Evolutionary conservation across 768 basidiomycete genomes (phyloP), one percentile per base, ranked within the genome.

Genomic region (Neoboletus brunneissimus): DNA sequence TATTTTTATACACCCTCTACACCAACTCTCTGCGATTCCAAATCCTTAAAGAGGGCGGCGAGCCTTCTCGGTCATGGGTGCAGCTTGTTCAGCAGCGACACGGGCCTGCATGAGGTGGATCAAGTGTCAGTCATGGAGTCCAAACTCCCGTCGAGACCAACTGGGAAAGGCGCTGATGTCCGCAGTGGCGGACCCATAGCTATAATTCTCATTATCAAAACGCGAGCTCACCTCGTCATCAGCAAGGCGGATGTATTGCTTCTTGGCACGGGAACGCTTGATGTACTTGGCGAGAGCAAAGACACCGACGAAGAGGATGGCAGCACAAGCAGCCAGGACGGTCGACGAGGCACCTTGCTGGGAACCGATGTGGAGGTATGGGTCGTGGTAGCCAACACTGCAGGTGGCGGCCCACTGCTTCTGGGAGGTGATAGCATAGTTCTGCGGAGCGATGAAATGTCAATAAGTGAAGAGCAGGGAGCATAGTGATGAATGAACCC

Each of bases 371-470:
- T 69, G 70, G 57, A 68, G 63, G 59, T 65, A 68, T 2, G 65
- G 65, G 62, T 74, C 70, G 20, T 71, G 56, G 61, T 67, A 62
- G 45, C 65, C 61, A 42, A 64, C 49, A 47, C 72, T 69, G 67
- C 79, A 81, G 27, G 69, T 69, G 27, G 73, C 70, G 49, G 73
- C 74, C 79, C 79, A 80, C 46, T 81, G 70, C 63, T 70, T 65
- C 67, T 77, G 77, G 42, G 73, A 74, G 53, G 72, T 68, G 64
- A 80, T 76, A 43, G 78, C 75, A 27, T 78, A 76, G 71, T 75
- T 75, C 79, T 79, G 54, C 51, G 29, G 15, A 13, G 49, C 6
- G 23, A 48, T 25, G 40, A 16, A 44, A 38, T 50, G 51, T 40
- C 59, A 45, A 51, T 37, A 23, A 45, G 29, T 25, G 51, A 55